These are phyloP conservation scores for Bryoglossum gracile DNA, from an alignment of 495 filamentous ascomycete species.

Conservation along the genomic window DNA sequence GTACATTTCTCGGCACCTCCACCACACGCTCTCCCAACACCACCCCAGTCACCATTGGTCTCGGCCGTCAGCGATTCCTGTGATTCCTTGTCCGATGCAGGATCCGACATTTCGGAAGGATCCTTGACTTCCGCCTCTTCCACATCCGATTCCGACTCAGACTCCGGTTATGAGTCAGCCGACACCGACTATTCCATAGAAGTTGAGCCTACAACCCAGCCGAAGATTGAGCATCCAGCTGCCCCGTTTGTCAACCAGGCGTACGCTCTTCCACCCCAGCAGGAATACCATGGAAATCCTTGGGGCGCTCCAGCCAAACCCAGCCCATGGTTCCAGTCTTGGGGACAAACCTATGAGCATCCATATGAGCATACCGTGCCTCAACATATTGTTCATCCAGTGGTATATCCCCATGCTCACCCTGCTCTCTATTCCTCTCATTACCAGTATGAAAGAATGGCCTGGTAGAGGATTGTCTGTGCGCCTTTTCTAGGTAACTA, in stretches of 20 bases:
- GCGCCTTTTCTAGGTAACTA: neutral
- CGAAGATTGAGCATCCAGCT: neutral
- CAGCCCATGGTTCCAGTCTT: slow-evolving; percentile 12
- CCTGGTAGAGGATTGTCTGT: slow-evolving; percentile 4
- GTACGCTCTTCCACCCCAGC: slow-evolving; percentile 19
- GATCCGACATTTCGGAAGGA: slow-evolving; percentile 12
- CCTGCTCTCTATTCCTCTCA: slow-evolving; percentile 8
- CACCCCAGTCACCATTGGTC: slow-evolving; percentile 9
- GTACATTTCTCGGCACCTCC: slow-evolving; percentile 57
- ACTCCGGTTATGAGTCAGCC: neutral
- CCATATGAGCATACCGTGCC: slow-evolving; percentile 14
- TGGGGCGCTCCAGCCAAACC: slow-evolving; percentile 12
- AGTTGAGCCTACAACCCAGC: neutral
- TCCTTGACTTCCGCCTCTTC: slow-evolving; percentile 10
- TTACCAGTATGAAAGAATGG: slow-evolving; percentile 4
- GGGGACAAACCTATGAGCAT: slow-evolving; percentile 16
- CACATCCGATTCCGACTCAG: slow-evolving; percentile 11
- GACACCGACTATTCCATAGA: too few species aligned
- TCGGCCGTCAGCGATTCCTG: neutral
- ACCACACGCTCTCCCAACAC: neutral
- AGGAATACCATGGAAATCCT: slow-evolving; percentile 13
- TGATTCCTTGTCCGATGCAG: slow-evolving; percentile 8
- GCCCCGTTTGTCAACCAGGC: slow-evolving; percentile 9
- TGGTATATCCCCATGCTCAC: slow-evolving; percentile 8
- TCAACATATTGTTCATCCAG: slow-evolving; percentile 7